Base-by-base conservation (phyloP, 306 rosid species). In the Corylus heterophylla region DNA sequence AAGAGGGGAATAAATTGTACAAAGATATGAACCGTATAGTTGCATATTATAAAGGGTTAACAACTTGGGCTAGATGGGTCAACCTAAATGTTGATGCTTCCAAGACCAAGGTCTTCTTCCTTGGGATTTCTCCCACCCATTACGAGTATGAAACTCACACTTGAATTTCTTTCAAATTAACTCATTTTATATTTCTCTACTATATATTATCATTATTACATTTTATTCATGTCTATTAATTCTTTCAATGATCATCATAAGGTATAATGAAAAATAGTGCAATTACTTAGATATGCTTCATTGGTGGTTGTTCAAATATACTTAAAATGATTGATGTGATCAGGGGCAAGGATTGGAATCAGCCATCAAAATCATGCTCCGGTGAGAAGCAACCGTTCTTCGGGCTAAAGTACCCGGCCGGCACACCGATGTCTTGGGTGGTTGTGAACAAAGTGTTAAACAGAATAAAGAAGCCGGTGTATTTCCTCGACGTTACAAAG, bases 111-210 rank as follows among this genome's bases (percentile, higher is more conserved):
- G 92, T 95, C 76, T 95, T 95, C 91, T 95, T 92, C 75, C 83
- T 92, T 8, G 98, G 98, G n/a, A 90, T 95, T 67, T 95, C 98
- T 47, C 98, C 98, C 1, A 91, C 91, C 4, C 98, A 95, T 74
- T 95, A 95, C 69, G 77, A 83, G 98, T 94, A 89, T 86, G 96
- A 48, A 12, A 12, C 75, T 9, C 3, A 68, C 29, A 22, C 29
- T 31, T 7, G 35, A 31, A 31, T 31, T 31, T 31, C 35, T 31
- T 31, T 31, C 2, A 31, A 31, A 1, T 31, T 31, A 8, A 31
- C 16, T 61, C 2, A 27, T 12, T 3, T 70, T 8, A 7, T 47
- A 48, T 4, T 17, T 18, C n/a, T 16, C 16, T 78, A 12, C 5
- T 2, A 2, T 22, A 7, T 39, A 37, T 22, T 12, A 27, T 1